Conservation (phyloP, 768 basidiomycete species). For the Nidularia pulvinata region DNA sequence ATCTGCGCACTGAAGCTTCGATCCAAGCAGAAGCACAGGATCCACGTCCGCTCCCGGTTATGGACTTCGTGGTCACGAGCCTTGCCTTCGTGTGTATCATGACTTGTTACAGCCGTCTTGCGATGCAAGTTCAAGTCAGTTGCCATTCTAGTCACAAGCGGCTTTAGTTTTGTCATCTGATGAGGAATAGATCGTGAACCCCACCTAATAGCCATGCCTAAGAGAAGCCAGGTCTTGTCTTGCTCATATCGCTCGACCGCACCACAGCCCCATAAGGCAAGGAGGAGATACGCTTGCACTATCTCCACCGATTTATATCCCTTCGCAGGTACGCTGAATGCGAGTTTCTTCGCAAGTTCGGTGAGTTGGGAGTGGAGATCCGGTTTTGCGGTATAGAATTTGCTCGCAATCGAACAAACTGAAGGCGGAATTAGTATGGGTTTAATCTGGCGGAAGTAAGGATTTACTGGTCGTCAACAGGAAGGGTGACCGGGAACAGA, state of each 20-base stretch:
- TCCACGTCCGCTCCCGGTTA: conserved; percentile 96
- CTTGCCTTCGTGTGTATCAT: conserved; percentile 77
- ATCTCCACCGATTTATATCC: conserved; percentile 96
- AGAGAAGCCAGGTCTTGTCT: conserved; percentile 89
- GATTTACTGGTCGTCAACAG: conserved; percentile 86
- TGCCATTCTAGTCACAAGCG: conserved; percentile 65
- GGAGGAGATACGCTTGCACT: conserved; percentile 91
- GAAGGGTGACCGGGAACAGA: conserved; percentile 95
- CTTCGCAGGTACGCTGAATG: conserved; percentile 82
- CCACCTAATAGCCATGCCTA: conserved; percentile 85
- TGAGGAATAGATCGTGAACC: conserved; percentile 10
- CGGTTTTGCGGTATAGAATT: conserved; percentile 81
- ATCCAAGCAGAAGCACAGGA: conserved; percentile 85
- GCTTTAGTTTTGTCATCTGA: background rate
- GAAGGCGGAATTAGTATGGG: conserved; percentile 3
- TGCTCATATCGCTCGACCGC: conserved; percentile 97
- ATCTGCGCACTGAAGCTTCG: conserved; percentile 93
- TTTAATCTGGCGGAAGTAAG: conserved; percentile 2
- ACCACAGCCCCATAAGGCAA: conserved; percentile 89
- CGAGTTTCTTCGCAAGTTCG: conserved; percentile 84
- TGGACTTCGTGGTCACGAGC: conserved; percentile 84
- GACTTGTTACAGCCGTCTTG: conserved; percentile 62
- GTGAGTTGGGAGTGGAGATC: conserved; percentile 81
- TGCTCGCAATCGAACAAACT: conserved; percentile 96
- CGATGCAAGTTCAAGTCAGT: conserved; percentile 96